Conservation (phyloP, 2,329 filamentous ascomycete genomes). For the Coccinonectria pachysandricola region DNA sequence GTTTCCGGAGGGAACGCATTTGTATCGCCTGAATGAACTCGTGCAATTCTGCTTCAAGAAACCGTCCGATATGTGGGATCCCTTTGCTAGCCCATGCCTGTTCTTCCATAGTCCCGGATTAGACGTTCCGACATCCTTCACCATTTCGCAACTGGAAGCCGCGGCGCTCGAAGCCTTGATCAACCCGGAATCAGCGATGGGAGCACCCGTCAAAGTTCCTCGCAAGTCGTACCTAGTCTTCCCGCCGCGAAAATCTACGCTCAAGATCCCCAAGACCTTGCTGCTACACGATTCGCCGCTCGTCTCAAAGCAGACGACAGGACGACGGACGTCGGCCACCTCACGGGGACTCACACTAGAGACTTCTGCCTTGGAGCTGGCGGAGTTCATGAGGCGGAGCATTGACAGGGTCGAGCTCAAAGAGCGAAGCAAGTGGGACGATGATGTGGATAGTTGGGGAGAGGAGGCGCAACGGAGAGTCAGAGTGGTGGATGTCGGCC, state of each 20-base stretch:
- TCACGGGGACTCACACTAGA: slow-evolving; percentile 29
- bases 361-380: slow-evolving; percentile 37
- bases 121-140: slow-evolving; percentile 34
- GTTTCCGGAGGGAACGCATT: slow-evolving; percentile 22
- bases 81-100: slow-evolving; percentile 47
- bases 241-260: slow-evolving; percentile 35
- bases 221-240: slow-evolving; percentile 36
- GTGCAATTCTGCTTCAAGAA: slow-evolving; percentile 34
- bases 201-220: slow-evolving; percentile 17
- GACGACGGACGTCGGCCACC: slow-evolving; percentile 10
- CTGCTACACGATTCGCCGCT: slow-evolving; percentile 34
- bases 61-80: slow-evolving; percentile 44
- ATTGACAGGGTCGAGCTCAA: slow-evolving; percentile 35
- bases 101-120: slow-evolving; percentile 47
- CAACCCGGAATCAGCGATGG: slow-evolving; percentile 8
- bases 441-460: slow-evolving; percentile 23
- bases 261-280: slow-evolving; percentile 39
- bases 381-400: slow-evolving; percentile 37
- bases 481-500: slow-evolving; percentile 26
- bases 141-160: slow-evolving; percentile 21
- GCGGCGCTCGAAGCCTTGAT: slow-evolving; percentile 15
- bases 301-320: slow-evolving; percentile 4
- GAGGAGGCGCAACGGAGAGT: slow-evolving; percentile 29
- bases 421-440: slow-evolving; percentile 31
- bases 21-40: slow-evolving; percentile 27